Base-by-base conservation (phyloP, 2,329 filamentous ascomycete genomes). In the Stachybotrys elegans region DNA sequence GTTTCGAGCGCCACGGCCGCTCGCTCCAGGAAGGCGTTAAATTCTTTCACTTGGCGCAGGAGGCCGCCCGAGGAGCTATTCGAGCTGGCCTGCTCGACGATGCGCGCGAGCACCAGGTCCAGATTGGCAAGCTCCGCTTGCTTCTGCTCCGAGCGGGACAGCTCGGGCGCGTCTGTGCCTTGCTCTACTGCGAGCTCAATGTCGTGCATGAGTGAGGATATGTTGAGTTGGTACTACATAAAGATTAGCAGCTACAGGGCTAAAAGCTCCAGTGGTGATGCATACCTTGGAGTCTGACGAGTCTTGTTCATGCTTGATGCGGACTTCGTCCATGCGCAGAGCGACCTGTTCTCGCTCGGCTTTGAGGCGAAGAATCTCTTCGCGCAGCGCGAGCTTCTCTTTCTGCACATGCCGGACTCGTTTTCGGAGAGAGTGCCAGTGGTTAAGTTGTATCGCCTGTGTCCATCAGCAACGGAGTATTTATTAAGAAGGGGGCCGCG, bases 1-100 rank as follows among this genome's bases (percentile, higher is more conserved):
- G 63, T 57, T 58, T 83, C 81, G 35, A 85, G 63, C 23, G 73
- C 76, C 22, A 68, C 60, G 3, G 79, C 80, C 6, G 78, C 71
- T 19, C 81, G 71, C 57, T 84, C 81, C 40, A 85, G 63, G 50
- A 84, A 81, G 23, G 71, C 71, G 50, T 84, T 85, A 54, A 84
- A 84, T 39, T 79, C 73, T 47, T 65, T 73, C 43, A 84, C 72
- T 56, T 79, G 75, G 46, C 68, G 70, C 49, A 84, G 63, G 5
- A 75, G 62, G 3, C 78, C 78, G 19, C 78, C 78, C 1, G 68
- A 66, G 8, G 68, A 65, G 42, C 72, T 70, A 17, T 62, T 61
- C 31, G 66, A 72, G 53, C 75, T 77, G 2, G 75, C 74, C 54
- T 80, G 71, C 29, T 74, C 70, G 1, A 75, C 68, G 5, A 84